Conservation (phyloP, 2,329 filamentous ascomycete species). For the Aureobasidium sp. region DNA sequence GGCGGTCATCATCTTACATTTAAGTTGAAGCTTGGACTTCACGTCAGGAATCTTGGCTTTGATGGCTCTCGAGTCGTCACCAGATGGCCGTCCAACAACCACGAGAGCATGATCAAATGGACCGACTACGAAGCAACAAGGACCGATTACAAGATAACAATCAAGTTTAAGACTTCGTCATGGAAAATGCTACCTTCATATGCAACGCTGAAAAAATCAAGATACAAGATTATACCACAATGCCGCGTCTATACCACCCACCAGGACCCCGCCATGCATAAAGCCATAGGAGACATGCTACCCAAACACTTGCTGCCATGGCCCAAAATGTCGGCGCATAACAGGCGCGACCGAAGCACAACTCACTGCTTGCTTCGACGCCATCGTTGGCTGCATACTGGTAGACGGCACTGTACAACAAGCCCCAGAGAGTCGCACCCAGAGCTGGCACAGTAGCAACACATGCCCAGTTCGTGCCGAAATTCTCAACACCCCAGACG, state of each 20-base stretch:
- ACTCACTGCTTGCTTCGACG: slow-evolving; percentile 42
- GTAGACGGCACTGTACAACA: slow-evolving; percentile 79
- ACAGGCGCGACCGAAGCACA: slow-evolving; percentile 77
- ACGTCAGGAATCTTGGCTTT: neutral
- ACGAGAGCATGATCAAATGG: neutral
- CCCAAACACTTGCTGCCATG: slow-evolving; percentile 71
- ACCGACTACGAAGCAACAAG: neutral
- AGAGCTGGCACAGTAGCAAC: slow-evolving; percentile 84
- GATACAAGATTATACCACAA: slow-evolving; percentile 6
- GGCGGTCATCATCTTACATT: neutral
- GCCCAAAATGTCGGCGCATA: slow-evolving; percentile 82
- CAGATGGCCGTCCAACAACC: neutral
- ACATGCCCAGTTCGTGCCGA: slow-evolving; percentile 96
- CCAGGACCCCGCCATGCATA: slow-evolving; percentile 71
- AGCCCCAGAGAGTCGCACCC: slow-evolving; percentile 82
- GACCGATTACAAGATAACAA: neutral
- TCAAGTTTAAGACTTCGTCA: too few species aligned
- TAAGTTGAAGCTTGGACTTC: slow-evolving; percentile 11
- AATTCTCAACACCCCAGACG: slow-evolving; percentile 98
- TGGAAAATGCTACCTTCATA: neutral
- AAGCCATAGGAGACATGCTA: slow-evolving; percentile 64
- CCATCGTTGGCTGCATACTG: slow-evolving; percentile 52
- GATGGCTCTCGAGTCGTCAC: neutral
- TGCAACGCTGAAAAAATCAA: neutral
- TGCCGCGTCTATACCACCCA: slow-evolving; percentile 14